Evolutionary conservation across 1,139 yeast genomes (phyloP).

Genomic region (Sugiyamaella paludigena): DNA sequence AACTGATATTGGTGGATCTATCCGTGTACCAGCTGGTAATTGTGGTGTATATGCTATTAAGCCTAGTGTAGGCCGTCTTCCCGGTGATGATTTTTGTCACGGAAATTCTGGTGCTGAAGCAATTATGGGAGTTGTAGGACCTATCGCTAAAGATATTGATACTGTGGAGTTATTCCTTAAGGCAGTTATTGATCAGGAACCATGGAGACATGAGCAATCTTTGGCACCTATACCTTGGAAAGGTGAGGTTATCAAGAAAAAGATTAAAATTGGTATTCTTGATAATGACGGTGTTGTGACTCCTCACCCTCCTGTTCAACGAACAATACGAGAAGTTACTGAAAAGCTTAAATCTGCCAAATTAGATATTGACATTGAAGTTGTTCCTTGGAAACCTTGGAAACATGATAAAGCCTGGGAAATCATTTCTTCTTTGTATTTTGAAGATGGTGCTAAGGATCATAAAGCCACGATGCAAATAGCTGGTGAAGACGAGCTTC

Average conservation of each 20-base stretch:
- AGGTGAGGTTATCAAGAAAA: constrained; percentile 43
- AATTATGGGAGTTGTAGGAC: constrained; percentile 17
- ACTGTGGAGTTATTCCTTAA: constrained; percentile 18
- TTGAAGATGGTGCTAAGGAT: constrained; percentile 50
- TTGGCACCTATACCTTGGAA: constrained; percentile 26
- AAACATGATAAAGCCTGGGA: constrained; percentile 39
- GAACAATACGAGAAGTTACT: constrained; percentile 41
- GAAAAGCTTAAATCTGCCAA: constrained; percentile 31
- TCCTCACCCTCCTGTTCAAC: constrained; percentile 52
- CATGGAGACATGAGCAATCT: constrained; percentile 18
- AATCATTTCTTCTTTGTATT: constrained; percentile 43
- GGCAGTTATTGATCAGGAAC: constrained; percentile 13
- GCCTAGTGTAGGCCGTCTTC: constrained; percentile 50
- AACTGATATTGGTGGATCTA: constrained; percentile 65
- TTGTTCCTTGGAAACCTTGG: constrained; percentile 47
- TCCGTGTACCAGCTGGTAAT: constrained; percentile 55
- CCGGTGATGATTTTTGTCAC: constrained; percentile 42
- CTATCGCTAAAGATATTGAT: constrained; percentile 17
- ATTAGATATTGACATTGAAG: constrained; percentile 34
- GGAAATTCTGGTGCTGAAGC: constrained; percentile 48
- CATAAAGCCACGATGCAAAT: constrained; percentile 32
- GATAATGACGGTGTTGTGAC: constrained; percentile 35
- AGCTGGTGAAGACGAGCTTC: constrained; percentile 49
- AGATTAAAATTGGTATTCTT: constrained; percentile 38
- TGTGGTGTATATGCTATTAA: constrained; percentile 55